Conservation (phyloP, 1,284 basidiomycete species). For the Microstroma glucosiphilum region DNA sequence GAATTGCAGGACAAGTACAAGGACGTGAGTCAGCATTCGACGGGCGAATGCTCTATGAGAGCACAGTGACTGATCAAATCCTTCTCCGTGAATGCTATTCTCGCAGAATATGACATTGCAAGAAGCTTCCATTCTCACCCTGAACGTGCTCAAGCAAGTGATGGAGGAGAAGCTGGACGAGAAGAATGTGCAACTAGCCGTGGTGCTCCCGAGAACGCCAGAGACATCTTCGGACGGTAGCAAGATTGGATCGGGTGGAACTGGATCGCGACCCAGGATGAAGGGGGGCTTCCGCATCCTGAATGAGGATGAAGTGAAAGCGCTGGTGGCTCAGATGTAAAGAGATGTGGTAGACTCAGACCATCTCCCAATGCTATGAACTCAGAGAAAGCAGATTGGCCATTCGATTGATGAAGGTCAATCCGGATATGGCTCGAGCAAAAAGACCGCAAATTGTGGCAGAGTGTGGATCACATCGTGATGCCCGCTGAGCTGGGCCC, state of each 20-base stretch:
- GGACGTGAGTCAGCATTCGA: slow-evolving; percentile 60
- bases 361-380: no score
- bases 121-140: slow-evolving; percentile 78
- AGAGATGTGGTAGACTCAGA: no score
- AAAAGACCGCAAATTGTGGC: no score
- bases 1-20: slow-evolving; percentile 97
- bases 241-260: slow-evolving; percentile 3
- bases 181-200: slow-evolving; percentile 93
- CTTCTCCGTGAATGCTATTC: no score
- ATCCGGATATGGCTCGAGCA: no score
- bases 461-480: no score
- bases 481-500: no score
- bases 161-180: slow-evolving; percentile 99
- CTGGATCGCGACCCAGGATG: slow-evolving; percentile 15
- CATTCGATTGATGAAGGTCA: no score
- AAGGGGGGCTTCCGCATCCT: slow-evolving; percentile 46
- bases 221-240: slow-evolving; percentile 27
- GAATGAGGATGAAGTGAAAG: slow-evolving; percentile 40
- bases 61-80: no score
- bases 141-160: slow-evolving; percentile 92
- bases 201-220: slow-evolving; percentile 46
- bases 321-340: slow-evolving; percentile 47
- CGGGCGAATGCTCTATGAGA: no score
- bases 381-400: no score
- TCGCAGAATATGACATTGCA: slow-evolving; percentile 79